Conservation (phyloP, 2,329 filamentous ascomycete species). For the Botryotinia globosa region DNA sequence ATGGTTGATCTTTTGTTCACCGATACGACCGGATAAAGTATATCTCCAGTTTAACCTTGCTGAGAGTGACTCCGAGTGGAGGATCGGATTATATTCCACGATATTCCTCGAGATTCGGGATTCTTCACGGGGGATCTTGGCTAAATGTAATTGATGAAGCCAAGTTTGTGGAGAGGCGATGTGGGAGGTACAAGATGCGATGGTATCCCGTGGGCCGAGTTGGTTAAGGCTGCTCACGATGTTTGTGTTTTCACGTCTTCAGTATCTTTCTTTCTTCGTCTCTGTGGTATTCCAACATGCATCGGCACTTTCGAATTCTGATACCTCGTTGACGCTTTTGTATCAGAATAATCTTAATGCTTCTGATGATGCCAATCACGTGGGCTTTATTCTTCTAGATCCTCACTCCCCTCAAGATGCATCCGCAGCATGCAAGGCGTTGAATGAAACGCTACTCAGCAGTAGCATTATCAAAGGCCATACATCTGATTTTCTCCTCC, state of each 20-base stretch:
- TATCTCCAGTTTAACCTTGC: slow-evolving; percentile 1
- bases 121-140: neutral
- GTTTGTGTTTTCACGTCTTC: neutral
- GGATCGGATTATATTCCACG: neutral
- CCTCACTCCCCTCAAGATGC: slow-evolving; percentile 41
- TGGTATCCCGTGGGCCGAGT: neutral
- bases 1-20: neutral
- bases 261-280: neutral
- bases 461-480: slow-evolving; percentile 44
- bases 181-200: neutral
- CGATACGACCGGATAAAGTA: slow-evolving; percentile 7
- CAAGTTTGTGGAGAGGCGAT: neutral
- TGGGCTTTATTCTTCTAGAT: slow-evolving; percentile 50
- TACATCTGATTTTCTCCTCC: slow-evolving; percentile 45
- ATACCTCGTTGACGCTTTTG: slow-evolving; percentile 48
- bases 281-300: neutral
- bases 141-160: neutral
- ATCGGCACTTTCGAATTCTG: slow-evolving; percentile 35
- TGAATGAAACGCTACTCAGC: slow-evolving; percentile 49
- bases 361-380: slow-evolving; percentile 51
- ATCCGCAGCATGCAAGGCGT: slow-evolving; percentile 44
- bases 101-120: neutral
- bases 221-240: slow-evolving; percentile 1
- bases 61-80: neutral
- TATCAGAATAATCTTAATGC: slow-evolving; percentile 56